Evolutionary conservation across 495 filamentous ascomycete genomes (phyloP).

Genomic region (Apodospora peruviana): DNA sequence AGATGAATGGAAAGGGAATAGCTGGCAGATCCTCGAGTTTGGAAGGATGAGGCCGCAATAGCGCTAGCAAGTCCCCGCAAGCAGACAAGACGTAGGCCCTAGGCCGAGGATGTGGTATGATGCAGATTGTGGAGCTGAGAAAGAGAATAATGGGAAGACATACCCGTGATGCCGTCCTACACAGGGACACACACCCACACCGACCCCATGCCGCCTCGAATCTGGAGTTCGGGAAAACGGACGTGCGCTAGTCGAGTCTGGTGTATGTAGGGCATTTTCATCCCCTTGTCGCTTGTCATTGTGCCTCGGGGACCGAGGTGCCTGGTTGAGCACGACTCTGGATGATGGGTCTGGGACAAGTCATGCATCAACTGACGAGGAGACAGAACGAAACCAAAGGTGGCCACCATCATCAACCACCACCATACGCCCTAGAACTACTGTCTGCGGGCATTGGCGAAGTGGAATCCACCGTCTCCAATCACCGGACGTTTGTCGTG

Average conservation of each 20-base stretch:
- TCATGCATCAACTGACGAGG: conserved; percentile 19
- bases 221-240: conserved; percentile 23
- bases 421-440: background rate
- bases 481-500: too few relatives aligned
- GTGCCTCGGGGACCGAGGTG: conserved; percentile 12
- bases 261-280: conserved; percentile 31
- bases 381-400: conserved; percentile 15
- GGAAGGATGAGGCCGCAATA: too few relatives aligned
- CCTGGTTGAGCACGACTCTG: conserved; percentile 22
- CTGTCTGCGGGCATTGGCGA: too few relatives aligned
- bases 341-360: conserved; percentile 18
- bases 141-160: background rate
- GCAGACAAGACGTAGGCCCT: too few relatives aligned
- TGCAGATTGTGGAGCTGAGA: background rate
- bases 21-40: too few relatives aligned
- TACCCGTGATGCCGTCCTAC: conserved; percentile 11
- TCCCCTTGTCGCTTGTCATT: conserved; percentile 16
- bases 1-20: too few relatives aligned
- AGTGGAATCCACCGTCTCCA: too few relatives aligned
- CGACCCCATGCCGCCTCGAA: conserved; percentile 9
- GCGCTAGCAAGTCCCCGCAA: too few relatives aligned
- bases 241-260: conserved; percentile 60
- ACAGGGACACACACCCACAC: background rate
- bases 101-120: too few relatives aligned
- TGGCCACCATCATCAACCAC: conserved; percentile 3